Evolutionary conservation across 495 filamentous ascomycete species (phyloP), one percentile per base, ranked within the genome.

Genomic region (Penicillium longicatenatum): DNA sequence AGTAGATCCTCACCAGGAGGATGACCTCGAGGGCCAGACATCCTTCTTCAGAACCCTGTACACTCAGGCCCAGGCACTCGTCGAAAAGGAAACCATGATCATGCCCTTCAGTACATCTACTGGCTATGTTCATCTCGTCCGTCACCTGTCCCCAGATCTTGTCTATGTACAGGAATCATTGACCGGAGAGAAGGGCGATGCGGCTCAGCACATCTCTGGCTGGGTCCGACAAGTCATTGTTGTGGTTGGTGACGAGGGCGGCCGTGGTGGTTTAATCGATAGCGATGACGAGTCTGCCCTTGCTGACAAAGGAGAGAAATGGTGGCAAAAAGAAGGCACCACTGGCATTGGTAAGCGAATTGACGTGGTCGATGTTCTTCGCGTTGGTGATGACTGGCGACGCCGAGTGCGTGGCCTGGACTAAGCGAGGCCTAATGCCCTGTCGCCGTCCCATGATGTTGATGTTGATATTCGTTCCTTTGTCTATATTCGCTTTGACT

Each of bases 211-310:
- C 54, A 83, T 92, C n/a, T 84, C 89, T 58, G 86, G 84, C 1
- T 97, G 92, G 92, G 86, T 96, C 21, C 81, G 90, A 29, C 89
- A 92, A 64, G 86, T 91, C 44, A 80, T 96, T 26, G 82, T 96
- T 24, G 89, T 96, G 3, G 89, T 96, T 20, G 92, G 91, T 7
- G 89, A 89, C 52, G 90, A 92, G 57, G 87, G 87, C 58, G 92
- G 89, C 17, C 85, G 90, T 30, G 91, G 91, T 22, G 92, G 91
- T 1, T 79, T 97, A 37, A 90, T 92, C 1, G 93, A 97, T 69
- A 96, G 91, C 57, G 92, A 96, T 56, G 92, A 92, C 31, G 92
- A 97, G 68, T 78, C 74, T 1, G 70, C 78, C 1, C 81, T 84
- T 51, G 79, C 79, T 29, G 81, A 84, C 29, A 80, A 82, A 52